Evolutionary conservation across 768 basidiomycete genomes (phyloP).

Genomic region (Brasilioporus rufonigricans): DNA sequence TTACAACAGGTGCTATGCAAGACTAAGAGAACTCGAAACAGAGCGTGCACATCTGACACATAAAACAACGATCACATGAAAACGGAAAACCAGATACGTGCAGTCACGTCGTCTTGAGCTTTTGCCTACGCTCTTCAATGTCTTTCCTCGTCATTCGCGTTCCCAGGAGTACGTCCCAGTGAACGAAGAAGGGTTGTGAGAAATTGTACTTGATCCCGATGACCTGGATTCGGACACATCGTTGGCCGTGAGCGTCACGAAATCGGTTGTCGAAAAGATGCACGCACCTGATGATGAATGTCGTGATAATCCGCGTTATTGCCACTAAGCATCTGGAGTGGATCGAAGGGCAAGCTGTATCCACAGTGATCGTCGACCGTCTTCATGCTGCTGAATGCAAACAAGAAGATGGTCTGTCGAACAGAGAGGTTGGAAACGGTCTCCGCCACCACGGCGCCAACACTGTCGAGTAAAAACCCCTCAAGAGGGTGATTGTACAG

Average conservation of each 20-base stretch:
- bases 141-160: slow-evolving; percentile 79
- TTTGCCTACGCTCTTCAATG: slow-evolving; percentile 50
- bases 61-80: neutral
- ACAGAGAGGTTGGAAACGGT: slow-evolving; percentile 60
- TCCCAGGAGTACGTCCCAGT: slow-evolving; percentile 86
- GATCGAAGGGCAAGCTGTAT: slow-evolving; percentile 88
- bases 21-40: neutral
- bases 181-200: slow-evolving; percentile 92
- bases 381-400: slow-evolving; percentile 81
- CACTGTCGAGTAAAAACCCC: slow-evolving; percentile 84
- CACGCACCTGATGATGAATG: slow-evolving; percentile 88
- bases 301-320: slow-evolving; percentile 99
- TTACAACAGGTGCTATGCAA: slow-evolving; percentile 23
- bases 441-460: slow-evolving; percentile 81
- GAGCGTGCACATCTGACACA: neutral
- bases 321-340: slow-evolving; percentile 75
- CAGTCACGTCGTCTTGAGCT: slow-evolving; percentile 22
- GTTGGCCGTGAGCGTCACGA: neutral
- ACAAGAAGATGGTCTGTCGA: slow-evolving; percentile 83
- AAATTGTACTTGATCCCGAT: slow-evolving; percentile 96
- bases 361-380: slow-evolving; percentile 97
- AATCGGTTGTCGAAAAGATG: neutral
- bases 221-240: slow-evolving; percentile 4
- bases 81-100: neutral
- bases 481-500: slow-evolving; percentile 98